A percentile compares a stretch with the other conserved stretches of the same genome.
Conservation (phyloP, 768 basidiomycete genomes). For the Mycena crocata region DNA sequence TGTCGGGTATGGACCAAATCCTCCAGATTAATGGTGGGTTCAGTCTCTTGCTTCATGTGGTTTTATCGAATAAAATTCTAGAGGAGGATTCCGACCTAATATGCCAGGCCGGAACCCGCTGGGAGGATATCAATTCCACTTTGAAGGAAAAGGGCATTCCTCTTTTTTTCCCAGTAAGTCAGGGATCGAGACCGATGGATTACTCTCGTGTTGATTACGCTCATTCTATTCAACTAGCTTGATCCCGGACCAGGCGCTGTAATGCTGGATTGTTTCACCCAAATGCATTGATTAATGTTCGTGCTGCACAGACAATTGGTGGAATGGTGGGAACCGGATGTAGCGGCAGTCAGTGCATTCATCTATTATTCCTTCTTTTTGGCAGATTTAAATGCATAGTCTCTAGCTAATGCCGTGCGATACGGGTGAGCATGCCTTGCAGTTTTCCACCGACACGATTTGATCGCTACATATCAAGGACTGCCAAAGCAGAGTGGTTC, state of each 20-base stretch:
- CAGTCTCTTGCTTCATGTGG: constrained; percentile 33
- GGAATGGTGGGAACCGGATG: constrained; percentile 93
- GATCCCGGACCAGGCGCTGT: constrained; percentile 81
- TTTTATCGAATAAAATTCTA: constrained; percentile 40
- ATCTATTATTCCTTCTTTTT: not conserved
- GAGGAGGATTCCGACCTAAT: constrained; percentile 79
- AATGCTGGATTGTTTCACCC: constrained; percentile 37
- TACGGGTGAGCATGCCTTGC: constrained; percentile 61
- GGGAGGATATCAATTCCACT: constrained; percentile 81
- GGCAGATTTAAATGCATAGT: not conserved
- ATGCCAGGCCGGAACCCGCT: constrained; percentile 81
- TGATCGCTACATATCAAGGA: constrained; percentile 40
- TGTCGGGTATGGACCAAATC: constrained; percentile 76
- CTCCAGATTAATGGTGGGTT: constrained; percentile 63
- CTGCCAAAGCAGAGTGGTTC: constrained; percentile 91
- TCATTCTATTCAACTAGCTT: constrained; percentile 52
- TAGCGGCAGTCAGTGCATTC: constrained; percentile 73
- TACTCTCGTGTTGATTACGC: too few species aligned
- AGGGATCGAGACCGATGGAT: not conserved
- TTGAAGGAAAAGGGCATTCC: constrained; percentile 78
- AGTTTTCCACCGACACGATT: not conserved
- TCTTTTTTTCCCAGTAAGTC: constrained; percentile 86
- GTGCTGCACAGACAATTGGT: constrained; percentile 72
- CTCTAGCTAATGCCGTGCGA: constrained; percentile 79
- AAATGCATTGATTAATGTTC: not conserved